phyloP scores from a whole-genome alignment of 768 basidiomycete genomes.

The Termitomyces sp. region DNA sequence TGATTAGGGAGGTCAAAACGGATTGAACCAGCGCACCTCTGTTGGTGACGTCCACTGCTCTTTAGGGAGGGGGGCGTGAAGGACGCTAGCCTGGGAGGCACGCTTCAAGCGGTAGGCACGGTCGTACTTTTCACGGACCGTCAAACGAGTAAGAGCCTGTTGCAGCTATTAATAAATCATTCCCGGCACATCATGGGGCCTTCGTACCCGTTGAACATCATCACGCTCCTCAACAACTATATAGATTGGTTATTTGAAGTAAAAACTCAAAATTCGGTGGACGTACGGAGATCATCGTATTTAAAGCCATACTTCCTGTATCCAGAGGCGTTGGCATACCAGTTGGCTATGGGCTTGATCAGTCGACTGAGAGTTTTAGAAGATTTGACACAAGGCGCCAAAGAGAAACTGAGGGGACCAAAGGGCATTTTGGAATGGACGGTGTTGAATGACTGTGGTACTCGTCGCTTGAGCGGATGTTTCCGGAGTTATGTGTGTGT shows the following conservation, averaged over 20 bases:
- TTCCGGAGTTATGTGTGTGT: constrained; percentile 37
- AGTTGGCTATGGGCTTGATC: constrained; percentile 74
- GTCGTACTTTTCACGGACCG: constrained; percentile 79
- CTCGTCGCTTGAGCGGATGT: constrained; percentile 23
- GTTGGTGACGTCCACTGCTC: constrained; percentile 71
- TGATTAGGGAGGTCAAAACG: background rate
- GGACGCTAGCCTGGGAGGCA: constrained; percentile 72
- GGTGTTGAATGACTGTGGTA: background rate
- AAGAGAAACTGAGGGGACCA: constrained; percentile 61
- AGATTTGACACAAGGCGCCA: constrained; percentile 72
- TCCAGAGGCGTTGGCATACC: constrained; percentile 77
- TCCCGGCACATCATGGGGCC: background rate
- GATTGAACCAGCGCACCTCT: constrained; percentile 50
- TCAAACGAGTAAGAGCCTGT: constrained; percentile 82
- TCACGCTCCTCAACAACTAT: constrained; percentile 73
- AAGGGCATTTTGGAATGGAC: constrained; percentile 36
- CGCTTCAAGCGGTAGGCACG: constrained; percentile 85
- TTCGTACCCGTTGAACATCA: constrained; percentile 70
- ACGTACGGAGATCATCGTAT: constrained; percentile 93
- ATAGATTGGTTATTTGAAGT: constrained; percentile 5
- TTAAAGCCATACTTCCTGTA: constrained; percentile 85
- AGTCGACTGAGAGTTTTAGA: constrained; percentile 61
- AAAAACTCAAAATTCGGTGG: constrained; percentile 6
- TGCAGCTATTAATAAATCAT: constrained; percentile 2
- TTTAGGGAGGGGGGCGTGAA: constrained; percentile 78